Conservation (phyloP, 2,329 filamentous ascomycete species). For the Fusarium sp. region DNA sequence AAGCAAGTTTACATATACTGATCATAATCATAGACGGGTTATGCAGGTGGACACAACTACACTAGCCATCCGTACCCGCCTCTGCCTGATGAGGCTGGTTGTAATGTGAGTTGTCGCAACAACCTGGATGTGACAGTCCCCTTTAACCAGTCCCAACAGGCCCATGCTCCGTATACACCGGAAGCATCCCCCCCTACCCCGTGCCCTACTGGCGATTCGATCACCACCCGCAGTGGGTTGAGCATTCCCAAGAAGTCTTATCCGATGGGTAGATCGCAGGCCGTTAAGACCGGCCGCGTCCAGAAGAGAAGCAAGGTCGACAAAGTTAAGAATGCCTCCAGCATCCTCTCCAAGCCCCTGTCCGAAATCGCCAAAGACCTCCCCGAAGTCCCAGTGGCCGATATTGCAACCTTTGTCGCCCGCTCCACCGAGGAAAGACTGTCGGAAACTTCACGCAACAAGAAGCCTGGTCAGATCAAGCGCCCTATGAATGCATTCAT, state of each 20-base stretch:
- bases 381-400: conserved; percentile 71
- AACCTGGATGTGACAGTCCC: not conserved
- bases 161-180: conserved; percentile 53
- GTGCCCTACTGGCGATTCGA: conserved; percentile 36
- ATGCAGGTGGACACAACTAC: conserved; percentile 14
- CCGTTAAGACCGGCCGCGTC: conserved; percentile 37
- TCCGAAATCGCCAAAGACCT: conserved; percentile 77
- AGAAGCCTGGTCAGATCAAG: conserved; percentile 83
- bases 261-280: conserved; percentile 13
- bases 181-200: conserved; percentile 63
- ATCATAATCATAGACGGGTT: conserved; percentile 21
- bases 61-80: conserved; percentile 34
- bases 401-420: conserved; percentile 86
- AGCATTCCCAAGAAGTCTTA: conserved; percentile 43
- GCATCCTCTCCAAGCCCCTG: conserved; percentile 73
- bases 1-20: not conserved
- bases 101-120: conserved; percentile 29
- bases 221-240: conserved; percentile 54
- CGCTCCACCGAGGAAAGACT: conserved; percentile 74
- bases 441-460: conserved; percentile 72
- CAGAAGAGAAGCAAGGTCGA: conserved; percentile 47
- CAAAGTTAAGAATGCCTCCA: conserved; percentile 48
- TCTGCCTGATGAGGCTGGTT: conserved; percentile 36
- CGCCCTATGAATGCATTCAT: conserved; percentile 98
- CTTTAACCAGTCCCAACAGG: conserved; percentile 21